A percentile compares a stretch with the other conserved stretches of the same genome.
phyloP scores from a whole-genome alignment of 345 rosid species.

The Aquilaria yunnanensis region DNA sequence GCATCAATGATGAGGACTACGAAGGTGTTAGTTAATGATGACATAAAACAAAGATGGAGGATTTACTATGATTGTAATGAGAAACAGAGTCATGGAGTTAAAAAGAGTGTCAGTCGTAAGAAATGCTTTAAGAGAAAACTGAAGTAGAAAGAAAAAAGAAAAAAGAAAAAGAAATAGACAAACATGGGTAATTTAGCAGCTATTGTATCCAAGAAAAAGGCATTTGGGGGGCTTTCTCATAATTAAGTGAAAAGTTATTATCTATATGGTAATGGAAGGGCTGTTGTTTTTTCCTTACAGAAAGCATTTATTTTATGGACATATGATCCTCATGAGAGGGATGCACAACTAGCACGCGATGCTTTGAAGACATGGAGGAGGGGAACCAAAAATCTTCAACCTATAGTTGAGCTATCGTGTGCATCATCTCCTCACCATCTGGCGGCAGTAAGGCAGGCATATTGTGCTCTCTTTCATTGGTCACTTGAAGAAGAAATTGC shows the following conservation, averaged over 20 bases:
- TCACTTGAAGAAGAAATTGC: conserved; percentile 82
- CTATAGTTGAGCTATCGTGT: conserved; percentile 74
- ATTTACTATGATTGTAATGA: no score
- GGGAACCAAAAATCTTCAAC: conserved; percentile 37
- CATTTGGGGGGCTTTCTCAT: not conserved
- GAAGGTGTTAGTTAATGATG: no score
- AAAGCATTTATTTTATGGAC: conserved; percentile 69
- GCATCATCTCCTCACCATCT: conserved; percentile 72
- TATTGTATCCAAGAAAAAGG: not conserved
- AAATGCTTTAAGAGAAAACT: no score
- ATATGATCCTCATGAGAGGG: conserved; percentile 75
- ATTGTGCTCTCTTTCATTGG: conserved; percentile 50
- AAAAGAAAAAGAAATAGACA: no score
- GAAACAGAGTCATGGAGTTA: no score
- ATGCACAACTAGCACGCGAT: conserved; percentile 64
- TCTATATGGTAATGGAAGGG: no score
- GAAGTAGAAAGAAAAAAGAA: no score
- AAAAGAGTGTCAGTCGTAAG: no score
- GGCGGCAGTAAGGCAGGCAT: conserved; percentile 63
- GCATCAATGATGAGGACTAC: no score
- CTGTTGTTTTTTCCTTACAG: conserved; percentile 26
- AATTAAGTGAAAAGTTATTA: no score
- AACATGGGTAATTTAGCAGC: no score
- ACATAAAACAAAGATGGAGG: no score
- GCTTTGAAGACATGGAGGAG: conserved; percentile 39